Conservation (phyloP, 2,329 filamentous ascomycete species). For the Onygenales sp. region DNA sequence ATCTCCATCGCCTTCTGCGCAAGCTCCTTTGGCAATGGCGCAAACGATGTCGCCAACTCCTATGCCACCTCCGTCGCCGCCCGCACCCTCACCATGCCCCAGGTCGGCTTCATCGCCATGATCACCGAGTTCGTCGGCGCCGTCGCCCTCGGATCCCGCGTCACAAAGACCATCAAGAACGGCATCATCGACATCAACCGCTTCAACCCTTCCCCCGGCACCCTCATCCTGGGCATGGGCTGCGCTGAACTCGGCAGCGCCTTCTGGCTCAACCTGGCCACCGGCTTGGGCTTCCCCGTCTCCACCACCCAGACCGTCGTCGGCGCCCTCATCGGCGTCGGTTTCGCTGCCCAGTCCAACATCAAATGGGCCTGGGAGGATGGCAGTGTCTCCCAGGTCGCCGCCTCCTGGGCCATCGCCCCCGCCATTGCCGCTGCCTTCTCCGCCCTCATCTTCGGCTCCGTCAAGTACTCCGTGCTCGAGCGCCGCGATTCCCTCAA, state of each 20-base stretch:
- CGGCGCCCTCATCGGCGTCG: constrained; percentile 26
- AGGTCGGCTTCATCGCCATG: constrained; percentile 41
- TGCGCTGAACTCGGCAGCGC: constrained; percentile 28
- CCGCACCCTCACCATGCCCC: constrained; percentile 42
- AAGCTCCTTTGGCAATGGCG: constrained; percentile 28
- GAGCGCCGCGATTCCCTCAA: constrained; percentile 41
- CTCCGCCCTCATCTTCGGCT: constrained; percentile 40
- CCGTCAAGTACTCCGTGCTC: constrained; percentile 42
- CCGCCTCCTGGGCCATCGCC: constrained; percentile 41
- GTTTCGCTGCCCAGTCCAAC: constrained; percentile 21
- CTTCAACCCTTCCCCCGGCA: constrained; percentile 26
- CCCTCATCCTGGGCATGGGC: constrained; percentile 32
- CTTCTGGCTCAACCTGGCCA: constrained; percentile 28
- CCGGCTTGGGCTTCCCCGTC: constrained; percentile 28
- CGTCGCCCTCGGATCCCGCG: constrained; percentile 41
- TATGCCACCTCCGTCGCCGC: constrained; percentile 46
- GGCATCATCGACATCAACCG: constrained; percentile 32
- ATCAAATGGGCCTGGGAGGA: constrained; percentile 35
- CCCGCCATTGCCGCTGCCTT: constrained; percentile 40
- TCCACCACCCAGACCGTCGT: constrained; percentile 34
- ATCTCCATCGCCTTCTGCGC: constrained; percentile 29
- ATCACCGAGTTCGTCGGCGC: constrained; percentile 45
- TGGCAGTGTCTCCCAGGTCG: constrained; percentile 39
- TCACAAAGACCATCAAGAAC: constrained; percentile 36
- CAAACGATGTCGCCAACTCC: constrained; percentile 46